Base-by-base conservation (phyloP, 2,329 filamentous ascomycete species). In the Colletotrichum karsti region DNA sequence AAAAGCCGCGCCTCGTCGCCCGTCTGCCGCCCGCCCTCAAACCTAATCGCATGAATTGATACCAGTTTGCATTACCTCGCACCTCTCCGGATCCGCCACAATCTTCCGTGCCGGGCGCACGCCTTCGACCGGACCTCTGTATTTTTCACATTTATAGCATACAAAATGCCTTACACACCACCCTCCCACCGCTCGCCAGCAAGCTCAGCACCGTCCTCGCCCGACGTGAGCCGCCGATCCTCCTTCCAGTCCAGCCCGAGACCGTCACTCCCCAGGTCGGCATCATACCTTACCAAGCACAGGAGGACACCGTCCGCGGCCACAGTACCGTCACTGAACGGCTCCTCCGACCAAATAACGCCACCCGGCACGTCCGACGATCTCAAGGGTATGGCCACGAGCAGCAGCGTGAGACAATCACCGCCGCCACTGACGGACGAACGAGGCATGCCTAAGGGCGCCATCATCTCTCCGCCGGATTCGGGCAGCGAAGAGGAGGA, bases 381-480 rank as follows among this genome's bases (percentile, higher is more conserved):
- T 70, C 74, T 87, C 42, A 83, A 84, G 75, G 76, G 79, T 56
- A 81, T 87, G 76, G 77, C 80, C 15, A 73, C 82, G 62, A 86
- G 84, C 76, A 84, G 84, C 78, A 93, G 90, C 80, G 83, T 97
- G 70, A 90, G 93, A 74, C 93, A 95, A 78, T 97, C 94, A 53
- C 93, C 94, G 15, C 91, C 93, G n/a, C 93, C 94, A 18, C 81
- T 94, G 70, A 93, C 90, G 70, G 90, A 93, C 81, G 87, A 84
- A 26, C 79, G 89, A 67, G 83, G 88, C 71, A 96, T 97, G 79
- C 94, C 94, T 44, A 89, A 90, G 70, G 94, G 93, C 69, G 94
- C 93, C 70, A 89, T 97, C 73, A 93, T 97, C 67, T 98, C 95
- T 0, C 95, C 95, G 37, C 95, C 95, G 9, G 95, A 98, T 74